Evolutionary conservation across 1,284 basidiomycete genomes (phyloP).

Genomic region (Termitomyces sp.): DNA sequence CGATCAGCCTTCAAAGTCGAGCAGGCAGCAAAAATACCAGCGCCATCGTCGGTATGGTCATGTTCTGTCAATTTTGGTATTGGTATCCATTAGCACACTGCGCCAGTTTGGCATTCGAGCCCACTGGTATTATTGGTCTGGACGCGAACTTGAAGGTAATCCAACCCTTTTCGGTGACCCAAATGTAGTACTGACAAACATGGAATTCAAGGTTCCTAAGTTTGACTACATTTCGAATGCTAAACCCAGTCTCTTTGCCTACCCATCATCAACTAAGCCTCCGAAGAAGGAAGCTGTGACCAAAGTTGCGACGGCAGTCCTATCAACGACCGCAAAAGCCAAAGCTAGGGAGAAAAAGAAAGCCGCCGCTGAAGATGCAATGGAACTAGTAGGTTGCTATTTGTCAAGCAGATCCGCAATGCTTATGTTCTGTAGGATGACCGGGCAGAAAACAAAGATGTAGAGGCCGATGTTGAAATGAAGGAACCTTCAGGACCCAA

Average conservation of each 20-base stretch:
- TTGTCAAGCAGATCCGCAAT: neutral
- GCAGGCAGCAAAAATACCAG: slow-evolving; percentile 88
- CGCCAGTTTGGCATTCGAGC: slow-evolving; percentile 86
- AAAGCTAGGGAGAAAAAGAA: slow-evolving; percentile 90
- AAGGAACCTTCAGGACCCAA: slow-evolving; percentile 48
- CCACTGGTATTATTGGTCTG: slow-evolving; percentile 89
- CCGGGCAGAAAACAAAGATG: slow-evolving; percentile 51
- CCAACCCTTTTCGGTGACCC: neutral
- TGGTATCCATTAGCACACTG: slow-evolving; percentile 98
- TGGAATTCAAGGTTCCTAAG: slow-evolving; percentile 64
- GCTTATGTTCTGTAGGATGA: slow-evolving; percentile 39
- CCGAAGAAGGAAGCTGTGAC: slow-evolving; percentile 87
- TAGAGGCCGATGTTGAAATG: slow-evolving; percentile 70
- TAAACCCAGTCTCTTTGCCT: slow-evolving; percentile 84
- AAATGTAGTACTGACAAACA: neutral
- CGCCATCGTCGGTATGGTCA: slow-evolving; percentile 90
- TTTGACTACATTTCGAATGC: slow-evolving; percentile 89
- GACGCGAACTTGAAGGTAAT: slow-evolving; percentile 79
- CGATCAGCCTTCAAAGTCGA: slow-evolving; percentile 86
- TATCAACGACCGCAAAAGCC: slow-evolving; percentile 92
- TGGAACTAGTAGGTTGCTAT: slow-evolving; percentile 68
- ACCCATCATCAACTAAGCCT: slow-evolving; percentile 79
- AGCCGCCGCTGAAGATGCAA: slow-evolving; percentile 72
- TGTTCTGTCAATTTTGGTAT: slow-evolving; percentile 99
- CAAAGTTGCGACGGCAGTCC: slow-evolving; percentile 87